Evolutionary conservation across 768 basidiomycete species (phyloP).

Genomic region (Rhodosporidiobolus odoratus): DNA sequence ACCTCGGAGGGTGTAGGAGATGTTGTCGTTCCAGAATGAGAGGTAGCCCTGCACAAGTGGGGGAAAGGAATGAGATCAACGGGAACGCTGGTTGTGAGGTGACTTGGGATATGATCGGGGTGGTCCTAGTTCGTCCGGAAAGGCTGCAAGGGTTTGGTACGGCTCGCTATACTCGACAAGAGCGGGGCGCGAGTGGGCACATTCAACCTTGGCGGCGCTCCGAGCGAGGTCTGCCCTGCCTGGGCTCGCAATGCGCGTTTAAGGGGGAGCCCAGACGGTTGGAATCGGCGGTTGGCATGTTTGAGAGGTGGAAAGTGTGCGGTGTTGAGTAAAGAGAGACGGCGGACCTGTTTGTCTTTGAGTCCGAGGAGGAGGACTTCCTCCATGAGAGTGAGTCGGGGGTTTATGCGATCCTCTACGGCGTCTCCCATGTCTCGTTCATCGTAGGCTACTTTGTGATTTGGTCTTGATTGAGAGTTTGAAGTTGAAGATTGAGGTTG

Average conservation of each 20-base stretch:
- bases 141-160: too few species aligned
- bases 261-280: too few species aligned
- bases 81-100: background rate
- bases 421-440: slow-evolving; percentile 71
- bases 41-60: slow-evolving; percentile 65
- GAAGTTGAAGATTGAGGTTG: background rate
- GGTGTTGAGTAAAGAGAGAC: too few species aligned
- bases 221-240: too few species aligned
- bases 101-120: too few species aligned
- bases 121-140: too few species aligned
- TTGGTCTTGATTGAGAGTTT: background rate
- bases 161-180: too few species aligned
- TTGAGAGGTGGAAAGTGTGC: too few species aligned
- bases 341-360: slow-evolving; percentile 84
- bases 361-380: slow-evolving; percentile 88
- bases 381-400: slow-evolving; percentile 89
- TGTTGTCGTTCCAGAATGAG: slow-evolving; percentile 99
- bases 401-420: slow-evolving; percentile 63
- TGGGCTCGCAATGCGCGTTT: too few species aligned
- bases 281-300: too few species aligned
- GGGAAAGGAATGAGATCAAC: background rate
- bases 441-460: slow-evolving; percentile 68
- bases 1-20: slow-evolving; percentile 95
- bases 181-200: too few species aligned
- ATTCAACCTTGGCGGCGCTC: too few species aligned